phyloP scores from a whole-genome alignment of 805 yeast genomes.

The Metschnikowia borealis region DNA sequence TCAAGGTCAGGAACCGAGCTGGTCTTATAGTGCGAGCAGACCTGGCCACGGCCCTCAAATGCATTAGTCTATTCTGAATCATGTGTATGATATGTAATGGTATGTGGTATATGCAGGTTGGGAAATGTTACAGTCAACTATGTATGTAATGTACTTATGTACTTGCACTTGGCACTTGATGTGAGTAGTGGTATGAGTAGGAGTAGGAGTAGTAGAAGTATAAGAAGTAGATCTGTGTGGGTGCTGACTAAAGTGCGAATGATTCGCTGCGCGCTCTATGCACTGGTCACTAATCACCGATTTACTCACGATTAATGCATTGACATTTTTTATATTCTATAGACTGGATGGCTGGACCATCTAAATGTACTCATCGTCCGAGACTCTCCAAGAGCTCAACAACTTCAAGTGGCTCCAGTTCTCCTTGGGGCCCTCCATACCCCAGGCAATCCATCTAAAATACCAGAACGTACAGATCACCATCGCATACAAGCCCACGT shows the following conservation, averaged over 20 bases:
- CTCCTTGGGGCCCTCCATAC: constrained; percentile 59
- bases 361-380: constrained; percentile 33
- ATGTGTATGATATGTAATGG: background rate
- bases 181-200: too few relatives aligned
- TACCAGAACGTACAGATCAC: constrained; percentile 57
- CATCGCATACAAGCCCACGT: constrained; percentile 41
- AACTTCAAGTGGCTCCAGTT: constrained; percentile 38
- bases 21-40: background rate
- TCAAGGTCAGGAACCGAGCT: background rate
- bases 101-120: background rate
- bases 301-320: too few relatives aligned
- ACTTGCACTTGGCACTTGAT: too few relatives aligned
- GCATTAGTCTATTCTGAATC: background rate
- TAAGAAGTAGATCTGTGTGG: background rate
- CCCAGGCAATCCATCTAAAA: constrained; percentile 70
- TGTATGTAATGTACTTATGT: too few relatives aligned
- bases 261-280: constrained; percentile 2
- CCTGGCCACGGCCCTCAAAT: background rate
- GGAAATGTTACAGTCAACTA: too few relatives aligned
- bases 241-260: constrained; percentile 4
- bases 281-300: background rate
- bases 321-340: too few relatives aligned
- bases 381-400: constrained; percentile 39
- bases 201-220: background rate
- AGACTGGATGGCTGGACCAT: too few relatives aligned